Conservation (phyloP, 805 yeast species). For the Metschnikowia bowlesiae region DNA sequence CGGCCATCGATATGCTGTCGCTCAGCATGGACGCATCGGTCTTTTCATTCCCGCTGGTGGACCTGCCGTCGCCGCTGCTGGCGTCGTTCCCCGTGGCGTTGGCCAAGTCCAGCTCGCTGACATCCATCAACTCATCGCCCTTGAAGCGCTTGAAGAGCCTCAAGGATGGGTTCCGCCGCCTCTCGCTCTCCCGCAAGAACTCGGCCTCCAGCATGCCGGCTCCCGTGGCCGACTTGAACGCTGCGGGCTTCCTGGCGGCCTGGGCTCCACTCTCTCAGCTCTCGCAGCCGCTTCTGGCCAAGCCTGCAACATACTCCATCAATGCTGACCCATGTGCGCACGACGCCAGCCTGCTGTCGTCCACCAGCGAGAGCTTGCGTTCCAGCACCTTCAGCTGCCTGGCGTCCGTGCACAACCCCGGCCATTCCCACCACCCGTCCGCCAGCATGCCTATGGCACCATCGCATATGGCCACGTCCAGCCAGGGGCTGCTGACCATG, state of each 20-base stretch:
- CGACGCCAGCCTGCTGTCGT: constrained; percentile 14
- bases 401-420: neutral
- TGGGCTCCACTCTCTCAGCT: neutral
- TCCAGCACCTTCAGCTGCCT: constrained; percentile 14
- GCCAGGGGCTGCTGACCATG: constrained; percentile 11
- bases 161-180: constrained; percentile 36
- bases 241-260: constrained; percentile 4
- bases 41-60: constrained; percentile 16
- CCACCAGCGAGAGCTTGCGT: constrained; percentile 11
- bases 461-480: constrained; percentile 12
- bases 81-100: constrained; percentile 1
- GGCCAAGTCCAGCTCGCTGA: constrained; percentile 4
- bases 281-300: neutral
- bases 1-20: constrained; percentile 26
- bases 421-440: constrained; percentile 2
- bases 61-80: constrained; percentile 5
- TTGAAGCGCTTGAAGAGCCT: constrained; percentile 34
- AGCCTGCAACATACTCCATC: constrained; percentile 4
- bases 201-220: constrained; percentile 1
- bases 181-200: constrained; percentile 22
- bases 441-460: constrained; percentile 7
- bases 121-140: constrained; percentile 23
- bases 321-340: constrained; percentile 10
- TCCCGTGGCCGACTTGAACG: constrained; percentile 4
- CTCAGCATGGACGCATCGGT: constrained; percentile 16